phyloP scores from a whole-genome alignment of 441 rosid species.

The Bocquillonia castaneifolia region DNA sequence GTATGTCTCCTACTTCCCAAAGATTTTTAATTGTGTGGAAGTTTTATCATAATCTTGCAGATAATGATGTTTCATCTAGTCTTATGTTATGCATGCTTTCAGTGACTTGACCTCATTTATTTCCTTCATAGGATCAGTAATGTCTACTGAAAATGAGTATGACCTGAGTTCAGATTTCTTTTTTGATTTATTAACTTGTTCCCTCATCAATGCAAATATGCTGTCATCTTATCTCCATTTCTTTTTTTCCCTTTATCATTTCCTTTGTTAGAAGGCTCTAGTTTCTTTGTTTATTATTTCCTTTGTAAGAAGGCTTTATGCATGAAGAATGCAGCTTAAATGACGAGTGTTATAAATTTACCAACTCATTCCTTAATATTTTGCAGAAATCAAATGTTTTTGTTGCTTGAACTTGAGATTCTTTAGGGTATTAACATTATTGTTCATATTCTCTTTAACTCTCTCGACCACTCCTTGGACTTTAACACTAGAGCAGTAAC shows the following conservation, averaged over 20 bases:
- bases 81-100: not conserved
- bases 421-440: not conserved
- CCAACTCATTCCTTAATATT: no score
- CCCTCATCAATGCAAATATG: not conserved
- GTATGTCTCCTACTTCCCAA: conserved; percentile 31
- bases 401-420: not conserved
- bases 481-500: not conserved
- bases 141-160: not conserved
- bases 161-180: not conserved
- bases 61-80: conserved; percentile 3
- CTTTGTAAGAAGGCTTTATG: no score
- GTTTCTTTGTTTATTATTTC: no score
- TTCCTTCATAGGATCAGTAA: not conserved
- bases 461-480: no score
- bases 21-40: not conserved
- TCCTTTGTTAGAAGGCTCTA: not conserved
- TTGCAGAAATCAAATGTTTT: not conserved
- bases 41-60: not conserved
- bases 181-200: not conserved
- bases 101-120: not conserved
- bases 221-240: not conserved
- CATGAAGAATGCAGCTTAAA: no score
- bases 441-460: not conserved
- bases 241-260: not conserved
- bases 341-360: no score